Base-by-base conservation (phyloP, 2,329 filamentous ascomycete genomes). In the Emydomyces testavorans region DNA sequence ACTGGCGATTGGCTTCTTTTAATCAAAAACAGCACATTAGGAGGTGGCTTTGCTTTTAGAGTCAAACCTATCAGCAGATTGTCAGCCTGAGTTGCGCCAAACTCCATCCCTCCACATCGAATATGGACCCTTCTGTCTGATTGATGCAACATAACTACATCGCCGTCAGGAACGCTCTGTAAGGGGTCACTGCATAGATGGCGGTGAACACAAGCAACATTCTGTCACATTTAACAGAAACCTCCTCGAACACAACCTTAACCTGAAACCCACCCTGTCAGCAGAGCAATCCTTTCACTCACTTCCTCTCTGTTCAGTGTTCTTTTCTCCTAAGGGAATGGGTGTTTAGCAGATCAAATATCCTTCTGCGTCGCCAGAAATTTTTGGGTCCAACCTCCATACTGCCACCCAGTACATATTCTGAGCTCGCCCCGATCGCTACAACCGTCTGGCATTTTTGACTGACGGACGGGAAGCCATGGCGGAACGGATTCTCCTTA, bases 401-500 rank as follows among this genome's bases (percentile, higher is more conserved):
- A 11, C 8, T 36, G 34, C 34, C 18, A 3, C 13, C 31, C 46
- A 6, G n/a, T 20, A 15, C 8, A 28, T 18, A 20, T 10, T 39
- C 11, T 24, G 15, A 21, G 10, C 10, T 34, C n/a, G n/a, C n/a
- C n/a, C n/a, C n/a, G n/a, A n/a, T n/a, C n/a, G n/a, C n/a, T n/a
- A n/a, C n/a, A n/a, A n/a, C n/a, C n/a, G n/a, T n/a, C n/a, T n/a
- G n/a, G n/a, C n/a, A n/a, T n/a, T n/a, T n/a, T n/a, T n/a, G n/a
- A n/a, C n/a, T n/a, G n/a, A 18, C 4, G 26, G 16, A 42, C 10
- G 10, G 15, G 34, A 4, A 50, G 54, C 43, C 49, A 71, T 71
- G 68, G 81, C 85, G 29, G 83, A 89, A 67, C 81, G 86, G 60
- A 83, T 93, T 44, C 75, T 96, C 48, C 87, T 94, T 84, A 83